Conservation (phyloP, 768 basidiomycete genomes). For the Suillus fuscotomentosus region DNA sequence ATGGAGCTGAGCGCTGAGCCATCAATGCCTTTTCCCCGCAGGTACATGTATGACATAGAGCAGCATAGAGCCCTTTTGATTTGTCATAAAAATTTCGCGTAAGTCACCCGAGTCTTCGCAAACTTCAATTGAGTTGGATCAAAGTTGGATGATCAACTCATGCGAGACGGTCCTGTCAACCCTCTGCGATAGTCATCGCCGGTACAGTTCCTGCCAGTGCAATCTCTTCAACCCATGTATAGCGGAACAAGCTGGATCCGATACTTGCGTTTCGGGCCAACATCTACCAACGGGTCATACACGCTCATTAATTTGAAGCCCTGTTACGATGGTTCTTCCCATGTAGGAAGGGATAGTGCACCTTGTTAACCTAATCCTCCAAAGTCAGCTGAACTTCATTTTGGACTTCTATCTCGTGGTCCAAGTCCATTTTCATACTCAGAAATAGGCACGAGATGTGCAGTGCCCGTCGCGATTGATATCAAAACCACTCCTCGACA, state of each 20-base stretch:
- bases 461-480: neutral
- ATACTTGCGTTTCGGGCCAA: neutral
- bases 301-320: neutral
- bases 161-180: neutral
- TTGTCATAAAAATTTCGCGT: too few species aligned
- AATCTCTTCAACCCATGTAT: neutral
- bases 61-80: too few species aligned
- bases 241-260: neutral
- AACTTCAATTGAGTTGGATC: too few species aligned
- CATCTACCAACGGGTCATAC: neutral
- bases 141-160: too few species aligned
- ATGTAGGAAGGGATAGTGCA: neutral
- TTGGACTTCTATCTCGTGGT: neutral
- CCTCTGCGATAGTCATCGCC: neutral
- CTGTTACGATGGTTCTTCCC: neutral
- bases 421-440: neutral
- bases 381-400: neutral
- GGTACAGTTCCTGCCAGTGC: neutral
- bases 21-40: too few species aligned
- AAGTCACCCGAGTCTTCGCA: too few species aligned
- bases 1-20: too few species aligned
- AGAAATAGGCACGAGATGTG: neutral
- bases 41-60: too few species aligned
- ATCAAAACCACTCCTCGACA: neutral
- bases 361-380: neutral